phyloP scores from a whole-genome alignment of 306 rosid genomes.

The Castanea mollissima region DNA sequence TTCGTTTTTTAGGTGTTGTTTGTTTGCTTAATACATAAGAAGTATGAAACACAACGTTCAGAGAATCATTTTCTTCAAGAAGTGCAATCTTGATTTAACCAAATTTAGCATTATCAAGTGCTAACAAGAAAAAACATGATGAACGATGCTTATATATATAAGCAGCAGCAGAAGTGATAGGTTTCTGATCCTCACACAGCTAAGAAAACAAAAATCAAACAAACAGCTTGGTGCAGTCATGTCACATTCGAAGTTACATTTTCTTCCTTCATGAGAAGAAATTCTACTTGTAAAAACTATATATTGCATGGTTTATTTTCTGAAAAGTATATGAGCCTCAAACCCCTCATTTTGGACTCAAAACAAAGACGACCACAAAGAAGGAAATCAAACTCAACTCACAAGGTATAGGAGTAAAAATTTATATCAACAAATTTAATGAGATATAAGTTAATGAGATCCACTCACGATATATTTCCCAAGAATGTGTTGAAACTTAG shows the following conservation, averaged over 20 bases:
- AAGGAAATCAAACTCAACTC: not conserved
- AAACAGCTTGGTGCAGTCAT: not conserved
- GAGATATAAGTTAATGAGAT: not conserved
- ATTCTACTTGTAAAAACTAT: not conserved
- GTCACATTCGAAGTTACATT: too few relatives aligned
- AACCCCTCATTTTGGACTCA: not conserved
- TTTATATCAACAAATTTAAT: not conserved
- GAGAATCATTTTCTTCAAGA: not conserved
- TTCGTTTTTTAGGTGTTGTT: too few relatives aligned
- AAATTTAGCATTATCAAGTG: not conserved
- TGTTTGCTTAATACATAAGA: too few relatives aligned
- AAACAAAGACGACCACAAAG: not conserved
- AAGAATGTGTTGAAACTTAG: constrained; percentile 90
- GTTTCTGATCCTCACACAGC: not conserved
- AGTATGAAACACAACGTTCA: not conserved
- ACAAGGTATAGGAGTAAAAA: not conserved
- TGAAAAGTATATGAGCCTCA: not conserved
- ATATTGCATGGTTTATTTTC: not conserved
- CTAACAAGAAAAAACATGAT: not conserved
- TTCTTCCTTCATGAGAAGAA: too few relatives aligned
- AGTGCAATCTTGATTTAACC: not conserved
- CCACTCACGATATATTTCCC: constrained; percentile 74
- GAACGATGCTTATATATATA: not conserved
- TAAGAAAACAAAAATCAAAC: not conserved
- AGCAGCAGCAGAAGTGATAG: not conserved